These are phyloP conservation scores for Verticillium alfalfae DNA, from an alignment of 2,329 filamentous ascomycete genomes.

Conservation along the genomic window DNA sequence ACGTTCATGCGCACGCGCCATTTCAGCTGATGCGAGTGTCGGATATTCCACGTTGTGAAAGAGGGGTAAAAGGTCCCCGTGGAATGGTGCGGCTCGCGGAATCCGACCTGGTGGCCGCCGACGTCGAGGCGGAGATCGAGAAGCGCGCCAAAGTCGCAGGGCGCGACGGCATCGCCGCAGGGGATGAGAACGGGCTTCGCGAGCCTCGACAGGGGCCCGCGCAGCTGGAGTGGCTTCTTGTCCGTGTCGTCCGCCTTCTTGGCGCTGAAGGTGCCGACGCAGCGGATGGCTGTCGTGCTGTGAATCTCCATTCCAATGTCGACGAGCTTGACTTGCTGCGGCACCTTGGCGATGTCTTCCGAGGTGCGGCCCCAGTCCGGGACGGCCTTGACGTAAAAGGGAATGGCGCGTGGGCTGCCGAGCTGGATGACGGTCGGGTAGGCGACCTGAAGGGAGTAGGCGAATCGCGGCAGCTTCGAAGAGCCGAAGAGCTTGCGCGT, in stretches of 20 bases:
- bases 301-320: conserved; percentile 11
- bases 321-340: conserved; percentile 10
- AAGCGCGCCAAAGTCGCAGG: neutral
- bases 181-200: neutral
- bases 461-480: conserved; percentile 24
- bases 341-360: conserved; percentile 4
- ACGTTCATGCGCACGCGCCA: neutral
- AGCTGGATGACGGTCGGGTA: conserved; percentile 23
- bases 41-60: neutral
- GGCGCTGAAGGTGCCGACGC: conserved; percentile 5
- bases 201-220: neutral
- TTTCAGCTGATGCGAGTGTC: neutral
- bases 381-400: conserved; percentile 12
- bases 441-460: conserved; percentile 17
- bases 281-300: conserved; percentile 8
- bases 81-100: neutral
- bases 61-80: neutral
- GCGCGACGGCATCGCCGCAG: neutral
- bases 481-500: conserved; percentile 22
- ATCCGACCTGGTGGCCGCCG: neutral
- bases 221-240: neutral
- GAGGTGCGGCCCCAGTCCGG: conserved; percentile 12
- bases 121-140: neutral
- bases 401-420: conserved; percentile 14
- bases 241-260: neutral